These are phyloP conservation scores for Zoysia japonica DNA, from an alignment of 176 grass and related monocot species.

Conservation along the genomic window DNA sequence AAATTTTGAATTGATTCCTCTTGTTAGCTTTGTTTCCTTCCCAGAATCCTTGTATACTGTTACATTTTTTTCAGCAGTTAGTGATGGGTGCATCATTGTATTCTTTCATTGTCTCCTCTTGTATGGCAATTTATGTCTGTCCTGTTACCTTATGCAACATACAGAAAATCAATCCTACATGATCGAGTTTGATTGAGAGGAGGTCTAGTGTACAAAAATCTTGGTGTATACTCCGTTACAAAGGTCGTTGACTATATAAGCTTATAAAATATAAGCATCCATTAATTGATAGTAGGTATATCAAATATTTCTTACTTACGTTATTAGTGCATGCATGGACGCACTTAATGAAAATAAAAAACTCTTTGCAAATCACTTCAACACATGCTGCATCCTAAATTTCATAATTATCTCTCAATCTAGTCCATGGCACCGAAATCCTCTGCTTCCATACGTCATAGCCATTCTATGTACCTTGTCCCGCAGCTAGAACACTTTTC, in stretches of 20 bases:
- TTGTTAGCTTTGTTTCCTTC: constrained; percentile 1
- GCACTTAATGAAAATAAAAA: neutral
- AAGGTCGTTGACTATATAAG: neutral
- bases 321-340: constrained; percentile 17
- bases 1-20: neutral
- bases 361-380: neutral
- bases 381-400: neutral
- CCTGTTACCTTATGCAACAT: neutral
- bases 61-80: neutral
- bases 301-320: no score
- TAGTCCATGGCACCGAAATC: neutral
- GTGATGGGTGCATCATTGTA: neutral
- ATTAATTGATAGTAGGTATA: neutral
- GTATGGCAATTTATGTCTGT: neutral
- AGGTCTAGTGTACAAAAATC: neutral
- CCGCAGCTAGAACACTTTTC: constrained; percentile 9
- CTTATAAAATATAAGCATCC: neutral
- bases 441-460: neutral
- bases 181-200: neutral
- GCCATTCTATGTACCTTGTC: neutral
- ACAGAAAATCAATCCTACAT: neutral
- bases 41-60: neutral
- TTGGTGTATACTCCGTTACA: neutral
- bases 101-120: neutral
- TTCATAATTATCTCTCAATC: neutral